phyloP scores from a whole-genome alignment of 768 basidiomycete species.

The Rhodotorula paludigena region DNA sequence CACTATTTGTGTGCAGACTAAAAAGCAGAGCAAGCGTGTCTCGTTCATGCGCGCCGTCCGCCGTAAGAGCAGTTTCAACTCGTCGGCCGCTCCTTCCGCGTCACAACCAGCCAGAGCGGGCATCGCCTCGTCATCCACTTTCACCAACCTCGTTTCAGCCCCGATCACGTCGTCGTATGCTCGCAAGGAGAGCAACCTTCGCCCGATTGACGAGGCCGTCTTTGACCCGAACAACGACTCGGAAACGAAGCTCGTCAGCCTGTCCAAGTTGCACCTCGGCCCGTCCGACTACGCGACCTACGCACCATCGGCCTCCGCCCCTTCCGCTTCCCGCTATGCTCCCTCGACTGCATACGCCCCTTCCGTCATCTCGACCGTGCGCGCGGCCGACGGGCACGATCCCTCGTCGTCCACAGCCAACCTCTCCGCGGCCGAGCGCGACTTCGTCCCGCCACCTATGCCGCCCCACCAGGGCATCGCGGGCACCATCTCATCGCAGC shows the following conservation, averaged over 20 bases:
- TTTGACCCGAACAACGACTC: conserved; percentile 1
- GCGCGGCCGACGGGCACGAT: conserved; percentile 27
- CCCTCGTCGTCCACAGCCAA: neutral
- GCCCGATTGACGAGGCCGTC: conserved; percentile 31
- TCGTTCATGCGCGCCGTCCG: conserved; percentile 43
- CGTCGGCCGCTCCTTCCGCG: neutral
- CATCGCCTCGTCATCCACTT: neutral
- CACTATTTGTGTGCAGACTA: too few species aligned
- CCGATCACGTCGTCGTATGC: conserved; percentile 1
- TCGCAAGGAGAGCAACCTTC: neutral
- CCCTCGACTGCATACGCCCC: conserved; percentile 22
- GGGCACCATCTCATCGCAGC: neutral
- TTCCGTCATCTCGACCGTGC: conserved; percentile 28
- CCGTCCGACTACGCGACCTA: neutral
- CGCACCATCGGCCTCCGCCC: neutral
- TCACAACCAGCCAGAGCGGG: neutral
- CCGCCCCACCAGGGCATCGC: neutral
- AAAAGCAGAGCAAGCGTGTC: conserved; percentile 34
- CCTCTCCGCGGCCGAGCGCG: too few species aligned
- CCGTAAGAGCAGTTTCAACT: neutral
- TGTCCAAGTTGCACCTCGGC: conserved; percentile 26
- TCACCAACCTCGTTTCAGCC: neutral
- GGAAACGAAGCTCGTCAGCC: conserved; percentile 22
- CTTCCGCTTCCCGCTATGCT: conserved; percentile 5
- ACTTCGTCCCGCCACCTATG: neutral